These are phyloP conservation scores for Boletus tomentosulus DNA, from an alignment of 768 basidiomycete genomes.

Conservation along the genomic window DNA sequence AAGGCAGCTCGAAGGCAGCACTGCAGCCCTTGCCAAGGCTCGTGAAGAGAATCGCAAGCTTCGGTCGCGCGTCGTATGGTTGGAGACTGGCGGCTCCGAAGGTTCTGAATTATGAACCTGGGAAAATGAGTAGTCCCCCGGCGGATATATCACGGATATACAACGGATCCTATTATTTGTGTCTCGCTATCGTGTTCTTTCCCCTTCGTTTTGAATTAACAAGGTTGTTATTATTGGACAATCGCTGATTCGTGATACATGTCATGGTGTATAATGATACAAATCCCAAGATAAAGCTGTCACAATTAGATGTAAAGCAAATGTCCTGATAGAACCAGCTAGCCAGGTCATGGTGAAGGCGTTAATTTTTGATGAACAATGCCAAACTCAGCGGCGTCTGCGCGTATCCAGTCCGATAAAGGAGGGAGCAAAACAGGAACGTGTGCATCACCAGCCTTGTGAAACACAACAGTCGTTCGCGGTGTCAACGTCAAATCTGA, in stretches of 20 bases:
- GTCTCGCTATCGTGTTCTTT: conserved; percentile 2
- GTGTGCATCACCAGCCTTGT: conserved; percentile 43
- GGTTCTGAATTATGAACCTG: conserved; percentile 28
- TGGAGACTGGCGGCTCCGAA: conserved; percentile 34
- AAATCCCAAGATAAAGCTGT: not conserved
- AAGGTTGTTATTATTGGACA: conserved; percentile 5
- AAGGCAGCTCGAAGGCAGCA: conserved; percentile 43
- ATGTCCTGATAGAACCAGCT: not conserved
- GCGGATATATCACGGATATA: conserved; percentile 5
- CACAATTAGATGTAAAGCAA: not conserved
- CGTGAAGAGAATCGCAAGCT: conserved; percentile 56
- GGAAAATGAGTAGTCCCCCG: conserved; percentile 6
- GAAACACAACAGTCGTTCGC: conserved; percentile 30
- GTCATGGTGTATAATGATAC: not conserved
- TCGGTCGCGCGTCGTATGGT: conserved; percentile 34
- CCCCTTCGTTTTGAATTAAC: conserved; percentile 11
- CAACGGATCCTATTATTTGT: conserved; percentile 9
- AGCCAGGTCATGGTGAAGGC: conserved; percentile 8
- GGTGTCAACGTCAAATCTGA: conserved; percentile 14
- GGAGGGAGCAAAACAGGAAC: conserved; percentile 52
- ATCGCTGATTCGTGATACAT: conserved; percentile 15
- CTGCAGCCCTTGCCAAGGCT: conserved; percentile 40
- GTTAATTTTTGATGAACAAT: conserved; percentile 18
- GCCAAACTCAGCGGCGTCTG: conserved; percentile 32
- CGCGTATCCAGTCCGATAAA: conserved; percentile 51